Conservation (phyloP, 148 eudicot genomes). For the Suaeda aralocaspica region DNA sequence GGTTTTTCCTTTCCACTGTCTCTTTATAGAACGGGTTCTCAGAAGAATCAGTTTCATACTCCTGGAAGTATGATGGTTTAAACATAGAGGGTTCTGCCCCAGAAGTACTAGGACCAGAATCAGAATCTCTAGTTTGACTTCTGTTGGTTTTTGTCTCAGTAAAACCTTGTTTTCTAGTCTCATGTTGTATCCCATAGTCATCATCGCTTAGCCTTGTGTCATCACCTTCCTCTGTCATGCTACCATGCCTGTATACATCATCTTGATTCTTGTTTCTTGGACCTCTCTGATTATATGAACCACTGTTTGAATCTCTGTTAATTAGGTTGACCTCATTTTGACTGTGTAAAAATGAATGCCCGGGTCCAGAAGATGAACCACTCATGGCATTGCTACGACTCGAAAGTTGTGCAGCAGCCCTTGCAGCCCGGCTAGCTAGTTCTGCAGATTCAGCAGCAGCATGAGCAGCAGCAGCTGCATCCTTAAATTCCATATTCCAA, state of each 20-base stretch:
- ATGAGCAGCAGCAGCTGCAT: slow-evolving; percentile 88
- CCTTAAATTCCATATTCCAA: slow-evolving; percentile 80
- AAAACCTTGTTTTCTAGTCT: slow-evolving; percentile 13
- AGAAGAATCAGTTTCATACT: slow-evolving; percentile 28
- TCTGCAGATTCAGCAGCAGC: slow-evolving; percentile 99
- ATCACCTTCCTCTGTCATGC: slow-evolving; percentile 23
- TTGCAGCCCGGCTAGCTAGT: slow-evolving; percentile 88
- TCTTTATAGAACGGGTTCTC: slow-evolving; percentile 38
- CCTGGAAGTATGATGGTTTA: slow-evolving; percentile 27
- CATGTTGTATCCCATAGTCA: slow-evolving; percentile 19
- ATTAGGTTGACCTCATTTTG: slow-evolving; percentile 30
- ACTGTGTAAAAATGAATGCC: slow-evolving; percentile 22
- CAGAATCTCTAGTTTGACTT: slow-evolving; percentile 28
- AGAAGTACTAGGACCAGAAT: slow-evolving; percentile 31
- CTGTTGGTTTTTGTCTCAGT: slow-evolving; percentile 21
- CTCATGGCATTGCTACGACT: slow-evolving; percentile 29
- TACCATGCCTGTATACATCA: slow-evolving; percentile 24
- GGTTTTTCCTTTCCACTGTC: slow-evolving; percentile 18
- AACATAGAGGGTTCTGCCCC: slow-evolving; percentile 27
- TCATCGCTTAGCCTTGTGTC: slow-evolving; percentile 16
- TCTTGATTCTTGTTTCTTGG: slow-evolving; percentile 25
- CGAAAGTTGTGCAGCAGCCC: slow-evolving; percentile 93
- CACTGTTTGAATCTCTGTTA: slow-evolving; percentile 23
- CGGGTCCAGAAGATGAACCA: slow-evolving; percentile 37
- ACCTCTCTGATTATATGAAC: slow-evolving; percentile 30